Base-by-base conservation (phyloP, 495 filamentous ascomycete species). In the Schizothecium vesticola region DNA sequence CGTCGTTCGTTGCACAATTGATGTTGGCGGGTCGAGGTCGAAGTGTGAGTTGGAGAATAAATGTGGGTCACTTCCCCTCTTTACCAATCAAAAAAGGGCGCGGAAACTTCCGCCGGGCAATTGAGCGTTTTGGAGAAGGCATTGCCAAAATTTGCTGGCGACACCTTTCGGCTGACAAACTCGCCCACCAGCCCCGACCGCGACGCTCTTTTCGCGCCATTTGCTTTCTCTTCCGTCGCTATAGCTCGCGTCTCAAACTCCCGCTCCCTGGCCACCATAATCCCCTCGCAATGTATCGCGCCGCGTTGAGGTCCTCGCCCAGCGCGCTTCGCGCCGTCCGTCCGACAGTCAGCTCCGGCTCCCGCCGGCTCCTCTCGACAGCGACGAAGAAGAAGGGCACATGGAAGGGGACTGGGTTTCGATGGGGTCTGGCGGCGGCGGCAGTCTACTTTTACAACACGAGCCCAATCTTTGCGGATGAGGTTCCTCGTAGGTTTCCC, bases 381-480 rank as follows among this genome's bases (percentile, higher is more conserved):
- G 82, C 86, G 71, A 82, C 91, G 64, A 80, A 80, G 64, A 83
- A 87, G 72, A 91, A 88, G 79, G 85, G 92, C 75, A 90, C 88
- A 73, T 97, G 91, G 93, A 97, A 92, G 85, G 91, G 86, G 72
- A 84, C 86, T n/a, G 83, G 81, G 9, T 72, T 83, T 66, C 85
- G 94, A 78, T 89, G 92, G 85, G 92, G 88, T 64, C 72, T 95
- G 59, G 93, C 92, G n/a, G 81, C 78, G 61, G 93, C 82, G 24
- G 86, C 87, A n/a, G 76, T 97, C 33, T 99, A 97, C 82, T 97
- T 89, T 76, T 99, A 97, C 78, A 94, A 93, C 80, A 97, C 93
- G 56, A 93, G 88, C 76, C 86, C 86, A 69, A 82, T 91, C 51
- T 98, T 99, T 78, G 90, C 93, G 13, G 89, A 97, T 75, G 88